Evolutionary conservation across 305 asterid genomes (phyloP).

Genomic region (Ajuga reptans): DNA sequence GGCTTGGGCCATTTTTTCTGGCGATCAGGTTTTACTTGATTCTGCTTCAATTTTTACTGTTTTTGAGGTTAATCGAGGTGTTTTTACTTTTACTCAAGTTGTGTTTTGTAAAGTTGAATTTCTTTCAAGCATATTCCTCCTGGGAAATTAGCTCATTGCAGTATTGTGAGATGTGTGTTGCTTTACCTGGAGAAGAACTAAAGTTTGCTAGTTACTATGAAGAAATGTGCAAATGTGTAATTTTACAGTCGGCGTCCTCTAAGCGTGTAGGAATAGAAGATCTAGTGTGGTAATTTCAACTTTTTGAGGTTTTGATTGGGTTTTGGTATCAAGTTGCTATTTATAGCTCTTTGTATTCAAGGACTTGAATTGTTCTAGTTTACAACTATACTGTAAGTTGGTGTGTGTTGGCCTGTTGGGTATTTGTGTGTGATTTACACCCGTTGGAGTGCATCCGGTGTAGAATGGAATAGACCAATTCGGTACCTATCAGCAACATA

Average conservation of each 20-base stretch:
- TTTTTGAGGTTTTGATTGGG: background rate
- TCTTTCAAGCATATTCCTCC: background rate
- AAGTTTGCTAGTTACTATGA: background rate
- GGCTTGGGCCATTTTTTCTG: constrained; percentile 94
- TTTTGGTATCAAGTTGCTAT: background rate
- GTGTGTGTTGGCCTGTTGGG: background rate
- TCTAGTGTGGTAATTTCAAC: background rate
- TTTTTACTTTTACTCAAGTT: background rate
- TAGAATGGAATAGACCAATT: background rate
- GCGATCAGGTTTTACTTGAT: constrained; percentile 59
- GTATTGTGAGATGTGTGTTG: background rate
- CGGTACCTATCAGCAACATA: background rate
- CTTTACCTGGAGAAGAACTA: background rate
- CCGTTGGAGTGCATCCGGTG: background rate
- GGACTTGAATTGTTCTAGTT: background rate
- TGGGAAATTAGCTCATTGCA: background rate
- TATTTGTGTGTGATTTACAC: background rate
- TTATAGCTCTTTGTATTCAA: background rate
- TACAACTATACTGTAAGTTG: background rate
- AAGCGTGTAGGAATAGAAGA: constrained; percentile 4
- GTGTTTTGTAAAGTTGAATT: no score
- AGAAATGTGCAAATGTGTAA: background rate
- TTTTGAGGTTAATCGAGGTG: constrained; percentile 8
- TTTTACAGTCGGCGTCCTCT: background rate
- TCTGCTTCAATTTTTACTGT: background rate